Evolutionary conservation across 441 rosid genomes (phyloP), one percentile per base, ranked within the genome.

Genomic region (Pelargonium australe): DNA sequence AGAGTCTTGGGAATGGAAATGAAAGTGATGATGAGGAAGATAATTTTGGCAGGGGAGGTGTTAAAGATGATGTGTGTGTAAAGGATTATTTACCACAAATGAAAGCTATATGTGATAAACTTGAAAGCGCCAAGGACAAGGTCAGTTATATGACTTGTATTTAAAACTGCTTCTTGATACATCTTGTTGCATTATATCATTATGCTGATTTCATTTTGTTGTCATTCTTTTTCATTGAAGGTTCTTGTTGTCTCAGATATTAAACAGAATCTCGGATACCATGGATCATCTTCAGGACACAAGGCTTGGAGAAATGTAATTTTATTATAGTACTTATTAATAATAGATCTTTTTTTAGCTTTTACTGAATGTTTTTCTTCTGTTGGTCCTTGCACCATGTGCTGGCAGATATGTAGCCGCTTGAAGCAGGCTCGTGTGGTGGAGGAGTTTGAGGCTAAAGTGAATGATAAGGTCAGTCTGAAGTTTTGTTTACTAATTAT

Each of bases 11-110:
- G 71, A 75, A 67, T 62, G 79, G 64, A 28, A 80, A 73, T 40
- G 91, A 80, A 66, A 79, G 65, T 77, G 76, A 75, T 66, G 69
- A 47, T 1, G 60, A 28, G 40, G 82, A 74, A 68, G 86, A 82
- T 73, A 78, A 78, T 78, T 17, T 71, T 16, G 66, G 73, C 8
- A 71, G 79, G 68, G 87, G 81, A 60, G 61, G 72, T 79, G 72
- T 69, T 20, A 82, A 75, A 76, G 94, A 92, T 70, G 87, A 87
- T 70, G 83, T 92, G 67, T 84, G 76, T 5, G 80, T 89, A 60
- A 90, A 81, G 79, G 99, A 95, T 84, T 87, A 77, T 80, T 71
- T 85, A 67, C 95, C 97, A 5, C 93, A 92, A 49, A 87, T 92
- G 97, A 80, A 75, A 83, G 95, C 90, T 34, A 70, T 90, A 55